These are phyloP conservation scores for Candida michaelii DNA, from an alignment of 805 yeast species.

Conservation along the genomic window DNA sequence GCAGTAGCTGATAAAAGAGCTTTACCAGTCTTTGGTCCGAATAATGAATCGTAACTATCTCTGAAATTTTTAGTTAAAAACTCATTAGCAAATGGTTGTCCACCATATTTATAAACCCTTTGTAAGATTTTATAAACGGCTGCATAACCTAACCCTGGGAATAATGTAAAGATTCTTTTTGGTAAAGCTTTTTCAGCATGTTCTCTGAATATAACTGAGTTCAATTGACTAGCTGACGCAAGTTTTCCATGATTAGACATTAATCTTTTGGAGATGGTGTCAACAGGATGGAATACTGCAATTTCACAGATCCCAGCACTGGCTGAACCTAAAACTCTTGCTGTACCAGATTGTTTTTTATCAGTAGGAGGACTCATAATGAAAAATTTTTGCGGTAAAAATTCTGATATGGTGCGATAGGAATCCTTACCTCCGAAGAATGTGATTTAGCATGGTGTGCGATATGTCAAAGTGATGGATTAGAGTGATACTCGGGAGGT, in stretches of 20 bases:
- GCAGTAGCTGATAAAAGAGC: conserved; percentile 97
- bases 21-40: conserved; percentile 94
- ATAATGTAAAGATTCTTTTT: conserved; percentile 74
- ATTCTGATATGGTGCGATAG: neutral
- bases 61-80: conserved; percentile 75
- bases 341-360: conserved; percentile 83
- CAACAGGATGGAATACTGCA: conserved; percentile 97
- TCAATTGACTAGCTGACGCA: conserved; percentile 62
- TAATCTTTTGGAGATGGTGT: conserved; percentile 93
- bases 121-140: conserved; percentile 95
- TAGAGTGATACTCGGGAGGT: no score
- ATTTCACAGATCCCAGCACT: conserved; percentile 97
- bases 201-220: conserved; percentile 82
- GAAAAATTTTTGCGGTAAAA: conserved; percentile 12
- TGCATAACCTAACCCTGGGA: conserved; percentile 98
- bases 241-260: conserved; percentile 80
- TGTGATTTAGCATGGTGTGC: no score
- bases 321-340: conserved; percentile 96
- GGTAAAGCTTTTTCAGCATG: conserved; percentile 71
- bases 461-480: no score
- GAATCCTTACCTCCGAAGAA: no score
- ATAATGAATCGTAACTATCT: conserved; percentile 64
- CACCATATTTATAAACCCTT: conserved; percentile 98
- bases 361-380: conserved; percentile 46
- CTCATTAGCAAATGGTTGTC: conserved; percentile 98